Evolutionary conservation across 306 rosid species (phyloP).

Genomic region (Rosa rugosa): DNA sequence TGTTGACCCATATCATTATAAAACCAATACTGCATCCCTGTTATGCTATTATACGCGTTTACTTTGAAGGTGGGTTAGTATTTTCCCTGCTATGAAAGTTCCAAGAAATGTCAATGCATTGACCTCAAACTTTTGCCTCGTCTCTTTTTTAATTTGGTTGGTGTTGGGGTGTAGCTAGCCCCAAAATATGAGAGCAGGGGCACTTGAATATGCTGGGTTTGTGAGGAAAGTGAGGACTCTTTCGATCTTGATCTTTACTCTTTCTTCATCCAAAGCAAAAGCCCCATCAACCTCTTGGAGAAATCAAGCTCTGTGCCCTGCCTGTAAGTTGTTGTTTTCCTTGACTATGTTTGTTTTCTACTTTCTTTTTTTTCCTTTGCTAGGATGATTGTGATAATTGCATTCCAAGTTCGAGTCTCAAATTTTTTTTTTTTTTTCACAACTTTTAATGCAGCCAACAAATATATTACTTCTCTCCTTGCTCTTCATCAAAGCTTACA

Average conservation of each 20-base stretch:
- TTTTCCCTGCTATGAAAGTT: not conserved
- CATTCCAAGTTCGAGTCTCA: not conserved
- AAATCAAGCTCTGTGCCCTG: too few relatives aligned
- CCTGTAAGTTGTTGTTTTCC: not conserved
- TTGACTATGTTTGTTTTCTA: not conserved
- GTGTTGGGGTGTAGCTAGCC: not conserved
- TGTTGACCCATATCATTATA: not conserved
- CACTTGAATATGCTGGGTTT: not conserved
- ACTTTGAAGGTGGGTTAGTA: too few relatives aligned
- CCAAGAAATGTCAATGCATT: not conserved
- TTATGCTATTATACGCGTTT: too few relatives aligned
- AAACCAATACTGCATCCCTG: not conserved
- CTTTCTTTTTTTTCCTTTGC: not conserved
- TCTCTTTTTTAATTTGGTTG: not conserved
- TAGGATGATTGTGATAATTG: not conserved
- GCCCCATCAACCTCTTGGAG: not conserved
- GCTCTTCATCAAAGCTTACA: not conserved
- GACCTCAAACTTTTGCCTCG: not conserved
- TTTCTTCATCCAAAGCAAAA: not conserved
- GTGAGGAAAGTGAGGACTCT: not conserved
- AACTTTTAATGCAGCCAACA: not conserved
- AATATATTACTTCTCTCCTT: not conserved
- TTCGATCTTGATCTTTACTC: not conserved
- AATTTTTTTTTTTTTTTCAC: not conserved
- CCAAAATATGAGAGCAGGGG: not conserved